Percentiles rank a stretch among this genome's conserved stretches.
phyloP scores from a whole-genome alignment of 805 yeast genomes.

The Metschnikowia orientalis region DNA sequence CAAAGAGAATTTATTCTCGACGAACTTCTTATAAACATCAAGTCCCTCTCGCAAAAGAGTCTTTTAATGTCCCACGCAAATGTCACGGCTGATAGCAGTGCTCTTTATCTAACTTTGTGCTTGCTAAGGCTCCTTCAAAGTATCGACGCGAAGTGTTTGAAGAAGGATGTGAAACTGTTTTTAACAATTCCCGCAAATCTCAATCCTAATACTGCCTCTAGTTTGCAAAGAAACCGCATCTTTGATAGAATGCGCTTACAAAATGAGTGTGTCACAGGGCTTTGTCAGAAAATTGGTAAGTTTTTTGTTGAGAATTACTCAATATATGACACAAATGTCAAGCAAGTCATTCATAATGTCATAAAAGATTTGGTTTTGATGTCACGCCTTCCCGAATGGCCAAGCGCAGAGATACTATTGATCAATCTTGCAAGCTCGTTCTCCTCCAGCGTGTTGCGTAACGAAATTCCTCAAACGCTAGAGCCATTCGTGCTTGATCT shows the following conservation, averaged over 20 bases:
- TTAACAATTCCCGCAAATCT: constrained; percentile 5
- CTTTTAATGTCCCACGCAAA: constrained; percentile 39
- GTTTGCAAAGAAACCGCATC: constrained; percentile 8
- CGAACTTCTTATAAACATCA: constrained; percentile 53
- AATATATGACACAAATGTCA: constrained; percentile 7
- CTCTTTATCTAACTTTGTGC: constrained; percentile 47
- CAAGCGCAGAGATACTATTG: constrained; percentile 43
- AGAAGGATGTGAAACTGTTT: constrained; percentile 4
- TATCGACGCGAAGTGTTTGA: constrained; percentile 19
- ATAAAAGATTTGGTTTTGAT: constrained; percentile 53
- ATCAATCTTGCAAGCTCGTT: constrained; percentile 3
- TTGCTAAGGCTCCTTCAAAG: constrained; percentile 41
- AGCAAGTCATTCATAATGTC: constrained; percentile 20
- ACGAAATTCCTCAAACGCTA: constrained; percentile 2
- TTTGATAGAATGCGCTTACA: background rate
- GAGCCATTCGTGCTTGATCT: constrained; percentile 13
- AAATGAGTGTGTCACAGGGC: constrained; percentile 3
- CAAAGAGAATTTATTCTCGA: constrained; percentile 60
- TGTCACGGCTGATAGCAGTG: constrained; percentile 40
- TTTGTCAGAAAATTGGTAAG: constrained; percentile 6
- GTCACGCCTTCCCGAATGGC: constrained; percentile 55
- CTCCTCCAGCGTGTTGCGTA: constrained; percentile 2
- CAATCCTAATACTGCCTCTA: constrained; percentile 6
- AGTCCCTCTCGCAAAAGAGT: constrained; percentile 46
- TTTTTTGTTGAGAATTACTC: constrained; percentile 9